These are phyloP conservation scores for Trichoderma atroviride DNA, from an alignment of 2,329 filamentous ascomycete genomes.

Conservation along the genomic window DNA sequence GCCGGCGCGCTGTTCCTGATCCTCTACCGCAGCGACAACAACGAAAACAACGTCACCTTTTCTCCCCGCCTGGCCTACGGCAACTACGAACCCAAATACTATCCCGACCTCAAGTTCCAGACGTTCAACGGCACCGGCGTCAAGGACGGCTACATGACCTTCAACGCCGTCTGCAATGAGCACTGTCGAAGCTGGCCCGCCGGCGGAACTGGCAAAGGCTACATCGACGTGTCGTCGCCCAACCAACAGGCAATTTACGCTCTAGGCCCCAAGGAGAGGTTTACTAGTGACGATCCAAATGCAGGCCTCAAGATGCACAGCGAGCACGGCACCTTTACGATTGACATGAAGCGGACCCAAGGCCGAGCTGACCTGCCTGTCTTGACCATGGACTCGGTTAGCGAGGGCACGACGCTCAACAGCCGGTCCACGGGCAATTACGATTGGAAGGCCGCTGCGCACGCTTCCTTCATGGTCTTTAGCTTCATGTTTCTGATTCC, in stretches of 20 bases:
- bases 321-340: constrained; percentile 56
- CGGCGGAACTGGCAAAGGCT: constrained; percentile 40
- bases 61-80: constrained; percentile 56
- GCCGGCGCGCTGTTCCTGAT: constrained; percentile 56
- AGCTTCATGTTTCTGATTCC: constrained; percentile 60
- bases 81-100: constrained; percentile 56
- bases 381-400: constrained; percentile 40
- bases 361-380: constrained; percentile 48
- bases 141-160: constrained; percentile 49
- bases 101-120: constrained; percentile 47
- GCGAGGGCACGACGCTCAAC: constrained; percentile 42
- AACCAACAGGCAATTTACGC: constrained; percentile 59
- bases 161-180: constrained; percentile 53
- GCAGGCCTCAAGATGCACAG: constrained; percentile 56
- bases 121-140: constrained; percentile 53
- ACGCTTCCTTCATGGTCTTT: constrained; percentile 58
- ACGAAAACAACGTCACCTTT: constrained; percentile 55
- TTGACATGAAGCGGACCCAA: constrained; percentile 57
- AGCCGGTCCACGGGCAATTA: constrained; percentile 37
- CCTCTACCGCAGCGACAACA: constrained; percentile 52
- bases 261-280: constrained; percentile 51
- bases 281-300: constrained; percentile 46
- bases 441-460: constrained; percentile 47
- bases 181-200: constrained; percentile 56
- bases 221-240: constrained; percentile 53